Percentiles rank a stretch among this genome's conserved stretches.
Evolutionary conservation across 108 stramenopile genomes (phyloP).

Genomic region (Cyclotella choctawhatcheeana): DNA sequence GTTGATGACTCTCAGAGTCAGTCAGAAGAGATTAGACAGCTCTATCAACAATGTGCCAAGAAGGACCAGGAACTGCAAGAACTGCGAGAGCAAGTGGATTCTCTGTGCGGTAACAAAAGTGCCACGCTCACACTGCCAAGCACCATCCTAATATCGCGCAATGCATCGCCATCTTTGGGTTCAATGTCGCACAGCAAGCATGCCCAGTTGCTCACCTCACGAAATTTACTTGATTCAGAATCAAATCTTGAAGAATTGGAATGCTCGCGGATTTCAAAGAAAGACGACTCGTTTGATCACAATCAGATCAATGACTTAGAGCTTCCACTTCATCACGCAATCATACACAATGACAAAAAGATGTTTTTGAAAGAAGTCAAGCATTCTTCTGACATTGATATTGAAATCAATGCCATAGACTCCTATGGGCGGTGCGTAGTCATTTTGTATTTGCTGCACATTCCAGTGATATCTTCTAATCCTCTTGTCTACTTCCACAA

Average conservation of each 20-base stretch:
- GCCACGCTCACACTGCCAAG: slow-evolving; percentile 26
- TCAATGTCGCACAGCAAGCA: slow-evolving; percentile 1
- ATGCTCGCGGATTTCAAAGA: slow-evolving; percentile 25
- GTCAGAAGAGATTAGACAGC: slow-evolving; percentile 36
- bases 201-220: slow-evolving; percentile 15
- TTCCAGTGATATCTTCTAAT: background rate
- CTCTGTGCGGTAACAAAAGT: slow-evolving; percentile 41
- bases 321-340: slow-evolving; percentile 42
- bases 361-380: slow-evolving; percentile 33
- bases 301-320: slow-evolving; percentile 21
- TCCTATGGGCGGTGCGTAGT: slow-evolving; percentile 36
- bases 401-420: slow-evolving; percentile 43
- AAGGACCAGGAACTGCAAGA: slow-evolving; percentile 48
- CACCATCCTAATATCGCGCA: slow-evolving; percentile 24
- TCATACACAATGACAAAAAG: slow-evolving; percentile 24
- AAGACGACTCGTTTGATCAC: slow-evolving; percentile 12
- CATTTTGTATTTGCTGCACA: slow-evolving; percentile 12
- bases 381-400: slow-evolving; percentile 28
- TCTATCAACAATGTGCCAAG: slow-evolving; percentile 30
- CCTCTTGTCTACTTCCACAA: background rate
- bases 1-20: slow-evolving; percentile 9
- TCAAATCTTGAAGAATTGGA: slow-evolving; percentile 32
- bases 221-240: slow-evolving; percentile 48
- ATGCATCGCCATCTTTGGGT: slow-evolving; percentile 8
- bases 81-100: slow-evolving; percentile 47